Percentiles rank a stretch among this genome's conserved stretches.
Conservation (phyloP, 306 rosid genomes). For the Fragaria vesca region DNA sequence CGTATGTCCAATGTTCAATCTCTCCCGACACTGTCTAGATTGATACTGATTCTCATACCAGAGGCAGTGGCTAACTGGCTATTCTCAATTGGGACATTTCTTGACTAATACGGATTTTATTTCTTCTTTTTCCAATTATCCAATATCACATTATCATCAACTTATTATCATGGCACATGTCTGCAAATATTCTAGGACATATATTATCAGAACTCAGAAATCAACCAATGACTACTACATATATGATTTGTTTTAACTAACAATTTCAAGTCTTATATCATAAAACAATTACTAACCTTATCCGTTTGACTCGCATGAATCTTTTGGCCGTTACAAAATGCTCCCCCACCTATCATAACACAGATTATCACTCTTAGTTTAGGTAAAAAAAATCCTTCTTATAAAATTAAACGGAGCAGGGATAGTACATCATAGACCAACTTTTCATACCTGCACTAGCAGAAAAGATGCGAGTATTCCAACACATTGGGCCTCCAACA, state of each 20-base stretch:
- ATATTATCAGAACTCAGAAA: neutral
- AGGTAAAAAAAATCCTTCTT: conserved; percentile 1
- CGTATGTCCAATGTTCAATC: neutral
- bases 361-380: conserved; percentile 21
- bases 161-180: too few species aligned
- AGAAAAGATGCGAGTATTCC: conserved; percentile 87
- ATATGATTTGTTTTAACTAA: neutral
- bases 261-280: neutral
- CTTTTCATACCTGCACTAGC: conserved; percentile 71
- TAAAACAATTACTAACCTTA: conserved; percentile 42
- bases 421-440: conserved; percentile 20
- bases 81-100: neutral
- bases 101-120: neutral
- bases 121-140: neutral
- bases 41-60: neutral
- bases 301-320: conserved; percentile 70
- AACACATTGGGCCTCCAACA: conserved; percentile 97
- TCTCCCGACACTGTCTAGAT: neutral
- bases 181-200: neutral
- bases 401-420: conserved; percentile 21
- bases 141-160: neutral
- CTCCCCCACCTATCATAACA: conserved; percentile 74
- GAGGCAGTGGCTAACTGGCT: neutral
- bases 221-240: neutral
- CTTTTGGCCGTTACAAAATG: conserved; percentile 86